Conservation (phyloP, 2,329 filamentous ascomycete genomes). For the Atkinsonella hypoxylon region DNA sequence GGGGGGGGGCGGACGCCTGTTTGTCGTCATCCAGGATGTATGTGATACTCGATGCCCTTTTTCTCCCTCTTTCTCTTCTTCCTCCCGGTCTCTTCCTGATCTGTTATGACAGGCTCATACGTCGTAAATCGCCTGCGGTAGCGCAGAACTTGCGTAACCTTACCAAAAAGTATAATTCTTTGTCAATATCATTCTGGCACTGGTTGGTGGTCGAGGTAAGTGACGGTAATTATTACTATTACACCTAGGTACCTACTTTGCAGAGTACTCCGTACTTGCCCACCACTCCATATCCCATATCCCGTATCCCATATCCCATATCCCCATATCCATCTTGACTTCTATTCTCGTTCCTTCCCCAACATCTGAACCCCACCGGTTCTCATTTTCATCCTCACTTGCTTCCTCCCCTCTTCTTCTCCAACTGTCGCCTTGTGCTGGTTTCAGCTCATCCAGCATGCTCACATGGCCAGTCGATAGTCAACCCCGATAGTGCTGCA, state of each 20-base stretch:
- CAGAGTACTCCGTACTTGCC: background rate
- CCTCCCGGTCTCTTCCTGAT: background rate
- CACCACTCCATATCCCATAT: too few species aligned
- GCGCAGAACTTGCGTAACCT: background rate
- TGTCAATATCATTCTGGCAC: too few species aligned
- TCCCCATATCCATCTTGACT: background rate
- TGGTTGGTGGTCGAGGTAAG: too few species aligned
- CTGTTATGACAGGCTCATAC: background rate
- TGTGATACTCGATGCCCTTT: background rate
- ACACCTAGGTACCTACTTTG: too few species aligned
- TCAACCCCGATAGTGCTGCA: background rate
- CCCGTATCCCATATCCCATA: too few species aligned
- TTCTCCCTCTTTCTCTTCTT: background rate
- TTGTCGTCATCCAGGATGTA: background rate
- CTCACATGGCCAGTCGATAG: background rate
- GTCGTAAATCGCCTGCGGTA: background rate
- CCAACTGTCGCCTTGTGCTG: background rate
- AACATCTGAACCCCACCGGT: background rate
- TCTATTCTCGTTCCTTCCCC: background rate
- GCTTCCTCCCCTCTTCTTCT: background rate
- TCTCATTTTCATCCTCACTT: background rate
- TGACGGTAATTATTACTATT: too few species aligned
- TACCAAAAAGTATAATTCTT: too few species aligned
- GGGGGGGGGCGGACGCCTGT: slow-evolving; percentile 2
- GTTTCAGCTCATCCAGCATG: background rate